These are phyloP conservation scores for Lepidium campestre DNA, from an alignment of 441 rosid genomes.

Conservation along the genomic window DNA sequence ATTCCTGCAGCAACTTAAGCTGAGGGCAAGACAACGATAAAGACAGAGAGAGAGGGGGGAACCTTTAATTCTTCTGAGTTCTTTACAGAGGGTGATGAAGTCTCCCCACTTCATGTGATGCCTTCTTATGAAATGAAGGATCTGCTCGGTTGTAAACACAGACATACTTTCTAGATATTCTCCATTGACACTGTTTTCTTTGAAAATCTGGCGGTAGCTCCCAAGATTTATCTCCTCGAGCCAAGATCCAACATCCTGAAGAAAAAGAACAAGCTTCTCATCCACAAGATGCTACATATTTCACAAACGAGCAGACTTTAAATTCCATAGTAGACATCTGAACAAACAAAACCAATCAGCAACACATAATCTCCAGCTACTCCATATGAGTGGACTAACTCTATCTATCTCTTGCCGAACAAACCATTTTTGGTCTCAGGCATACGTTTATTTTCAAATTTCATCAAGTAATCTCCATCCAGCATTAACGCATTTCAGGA, in stretches of 20 bases:
- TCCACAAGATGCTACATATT: neutral
- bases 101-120: slow-evolving; percentile 99
- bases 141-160: slow-evolving; percentile 98
- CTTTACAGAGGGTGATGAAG: slow-evolving; percentile 95
- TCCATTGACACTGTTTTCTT: slow-evolving; percentile 92
- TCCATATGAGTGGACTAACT: neutral
- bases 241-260: slow-evolving; percentile 97
- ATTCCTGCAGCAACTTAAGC: neutral
- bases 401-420: neutral
- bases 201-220: slow-evolving; percentile 84
- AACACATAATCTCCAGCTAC: neutral
- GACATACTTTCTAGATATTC: slow-evolving; percentile 98
- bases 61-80: slow-evolving; percentile 98
- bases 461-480: neutral
- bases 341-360: neutral
- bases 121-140: slow-evolving; percentile 93
- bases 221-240: slow-evolving; percentile 93
- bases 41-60: neutral
- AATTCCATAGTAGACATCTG: neutral
- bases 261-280: slow-evolving; percentile 7
- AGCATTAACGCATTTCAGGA: neutral
- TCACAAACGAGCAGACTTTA: neutral
- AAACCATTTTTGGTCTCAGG: neutral
- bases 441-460: neutral
- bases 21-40: neutral